These are phyloP conservation scores for Fomitiporia mediterranea DNA, from an alignment of 1,284 basidiomycete species.

Conservation along the genomic window DNA sequence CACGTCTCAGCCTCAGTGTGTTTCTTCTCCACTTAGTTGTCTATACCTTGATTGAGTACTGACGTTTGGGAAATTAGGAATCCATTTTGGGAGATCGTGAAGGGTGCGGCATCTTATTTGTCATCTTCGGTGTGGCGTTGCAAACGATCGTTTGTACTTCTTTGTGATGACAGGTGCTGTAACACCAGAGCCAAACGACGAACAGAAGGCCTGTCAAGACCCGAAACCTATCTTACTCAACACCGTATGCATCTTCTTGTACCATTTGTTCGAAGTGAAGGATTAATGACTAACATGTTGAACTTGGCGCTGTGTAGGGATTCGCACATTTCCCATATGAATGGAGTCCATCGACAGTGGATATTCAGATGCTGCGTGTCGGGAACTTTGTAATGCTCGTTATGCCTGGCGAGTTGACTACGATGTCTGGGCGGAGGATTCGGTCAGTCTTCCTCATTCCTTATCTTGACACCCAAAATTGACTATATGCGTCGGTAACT, in stretches of 20 bases:
- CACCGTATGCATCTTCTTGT: constrained; percentile 40
- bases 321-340: constrained; percentile 64
- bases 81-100: constrained; percentile 79
- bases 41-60: not conserved
- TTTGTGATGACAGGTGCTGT: constrained; percentile 42
- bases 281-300: not conserved
- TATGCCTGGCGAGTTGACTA: constrained; percentile 66
- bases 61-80: constrained; percentile 43
- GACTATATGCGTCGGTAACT: too few relatives aligned
- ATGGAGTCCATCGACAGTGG: constrained; percentile 74
- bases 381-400: constrained; percentile 76
- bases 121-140: constrained; percentile 2
- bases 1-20: constrained; percentile 50
- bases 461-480: not conserved
- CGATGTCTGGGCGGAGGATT: constrained; percentile 47
- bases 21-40: constrained; percentile 1
- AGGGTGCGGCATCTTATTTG: constrained; percentile 36
- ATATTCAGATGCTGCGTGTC: constrained; percentile 77
- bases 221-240: constrained; percentile 82
- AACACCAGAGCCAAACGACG: constrained; percentile 54
- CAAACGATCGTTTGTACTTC: constrained; percentile 18
- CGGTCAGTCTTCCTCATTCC: constrained; percentile 27
- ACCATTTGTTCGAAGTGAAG: too few relatives aligned
- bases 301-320: constrained; percentile 38
- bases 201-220: constrained; percentile 67